Evolutionary conservation across 1,284 basidiomycete species (phyloP).

Genomic region (Cryptococcus sp.): DNA sequence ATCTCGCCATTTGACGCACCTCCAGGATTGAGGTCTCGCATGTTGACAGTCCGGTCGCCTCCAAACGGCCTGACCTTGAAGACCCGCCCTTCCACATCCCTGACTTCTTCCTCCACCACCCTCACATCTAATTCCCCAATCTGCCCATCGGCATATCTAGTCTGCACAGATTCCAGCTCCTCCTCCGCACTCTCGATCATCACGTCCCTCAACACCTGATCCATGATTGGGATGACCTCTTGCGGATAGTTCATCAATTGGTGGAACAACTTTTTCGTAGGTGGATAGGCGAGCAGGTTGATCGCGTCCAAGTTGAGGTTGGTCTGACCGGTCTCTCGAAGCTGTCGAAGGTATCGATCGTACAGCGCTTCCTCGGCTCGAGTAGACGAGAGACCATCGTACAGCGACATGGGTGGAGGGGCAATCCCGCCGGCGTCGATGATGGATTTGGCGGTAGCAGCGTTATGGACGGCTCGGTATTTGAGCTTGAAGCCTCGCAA

Average conservation of each 20-base stretch:
- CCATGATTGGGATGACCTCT: conserved; percentile 94
- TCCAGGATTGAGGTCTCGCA: conserved; percentile 83
- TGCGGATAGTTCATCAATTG: conserved; percentile 89
- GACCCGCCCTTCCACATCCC: conserved; percentile 69
- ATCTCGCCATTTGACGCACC: conserved; percentile 51
- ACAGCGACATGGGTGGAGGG: conserved; percentile 38
- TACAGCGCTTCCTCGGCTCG: conserved; percentile 70
- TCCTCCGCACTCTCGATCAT: conserved; percentile 75
- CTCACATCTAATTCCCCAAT: conserved; percentile 56
- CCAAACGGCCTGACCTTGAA: conserved; percentile 93
- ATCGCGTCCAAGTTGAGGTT: conserved; percentile 86
- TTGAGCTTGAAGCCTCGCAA: conserved; percentile 89
- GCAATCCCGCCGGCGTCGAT: conserved; percentile 30
- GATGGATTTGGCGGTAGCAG: conserved; percentile 48
- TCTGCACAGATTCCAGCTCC: conserved; percentile 56
- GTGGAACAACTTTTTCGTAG: conserved; percentile 70
- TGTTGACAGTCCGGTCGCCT: conserved; percentile 67
- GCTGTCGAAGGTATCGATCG: conserved; percentile 73
- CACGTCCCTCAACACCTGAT: conserved; percentile 87
- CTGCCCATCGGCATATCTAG: conserved; percentile 22
- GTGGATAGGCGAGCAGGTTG: conserved; percentile 84
- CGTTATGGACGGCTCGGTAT: conserved; percentile 65
- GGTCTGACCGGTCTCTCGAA: conserved; percentile 85
- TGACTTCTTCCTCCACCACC: conserved; percentile 68
- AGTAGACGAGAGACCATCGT: conserved; percentile 53